Percentiles rank a stretch among this genome's conserved stretches.
phyloP scores from a whole-genome alignment of 1,284 basidiomycete species.

The Ustilago vetiveriae region DNA sequence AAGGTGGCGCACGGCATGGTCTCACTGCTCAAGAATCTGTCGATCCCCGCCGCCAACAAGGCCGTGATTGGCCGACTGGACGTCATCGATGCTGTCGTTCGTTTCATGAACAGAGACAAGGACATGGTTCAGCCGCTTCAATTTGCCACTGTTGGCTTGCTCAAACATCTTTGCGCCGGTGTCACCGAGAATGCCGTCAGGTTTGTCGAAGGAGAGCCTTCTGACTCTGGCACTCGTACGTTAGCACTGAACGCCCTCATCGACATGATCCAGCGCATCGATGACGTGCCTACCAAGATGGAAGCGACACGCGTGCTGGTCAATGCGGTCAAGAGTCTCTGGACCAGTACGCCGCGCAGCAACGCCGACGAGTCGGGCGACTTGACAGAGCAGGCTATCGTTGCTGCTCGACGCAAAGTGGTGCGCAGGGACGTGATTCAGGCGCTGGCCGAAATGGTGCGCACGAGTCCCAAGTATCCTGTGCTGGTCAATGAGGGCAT shows the following conservation, averaged over 20 bases:
- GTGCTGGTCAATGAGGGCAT: conserved; percentile 89
- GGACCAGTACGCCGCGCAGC: conserved; percentile 25
- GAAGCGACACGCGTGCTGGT: conserved; percentile 89
- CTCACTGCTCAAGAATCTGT: conserved; percentile 58
- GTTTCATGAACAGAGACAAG: conserved; percentile 41
- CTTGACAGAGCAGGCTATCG: neutral
- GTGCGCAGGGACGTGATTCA: conserved; percentile 37
- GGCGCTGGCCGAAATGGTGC: conserved; percentile 78
- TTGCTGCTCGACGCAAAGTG: conserved; percentile 17
- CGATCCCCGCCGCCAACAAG: conserved; percentile 59
- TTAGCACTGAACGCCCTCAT: conserved; percentile 76
- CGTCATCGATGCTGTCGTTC: conserved; percentile 26
- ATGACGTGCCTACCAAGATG: conserved; percentile 82
- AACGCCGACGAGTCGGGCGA: neutral
- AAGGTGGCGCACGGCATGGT: conserved; percentile 55
- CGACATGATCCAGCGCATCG: conserved; percentile 79
- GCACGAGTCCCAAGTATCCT: conserved; percentile 80
- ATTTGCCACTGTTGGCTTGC: conserved; percentile 83
- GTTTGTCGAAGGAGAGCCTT: conserved; percentile 70
- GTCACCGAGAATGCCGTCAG: conserved; percentile 71
- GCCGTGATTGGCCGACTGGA: conserved; percentile 31
- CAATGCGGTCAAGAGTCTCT: conserved; percentile 73
- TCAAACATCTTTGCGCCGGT: conserved; percentile 84
- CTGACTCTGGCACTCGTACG: neutral
- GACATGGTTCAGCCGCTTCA: conserved; percentile 74